These are phyloP conservation scores for Scheffersomyces ergatensis DNA, from an alignment of 805 yeast genomes.

Conservation along the genomic window DNA sequence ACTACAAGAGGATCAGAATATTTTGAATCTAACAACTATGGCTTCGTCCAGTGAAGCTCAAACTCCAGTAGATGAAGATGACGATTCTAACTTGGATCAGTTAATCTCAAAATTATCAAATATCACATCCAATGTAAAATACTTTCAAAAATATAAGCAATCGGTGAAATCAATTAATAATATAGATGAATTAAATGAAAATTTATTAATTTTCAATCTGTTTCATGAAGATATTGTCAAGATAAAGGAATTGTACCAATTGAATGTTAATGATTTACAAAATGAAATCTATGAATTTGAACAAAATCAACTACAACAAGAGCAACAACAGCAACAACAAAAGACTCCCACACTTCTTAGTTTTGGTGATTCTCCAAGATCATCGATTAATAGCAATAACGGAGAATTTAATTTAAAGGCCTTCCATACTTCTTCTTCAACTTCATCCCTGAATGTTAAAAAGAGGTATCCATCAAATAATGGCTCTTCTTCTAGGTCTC, in stretches of 20 bases:
- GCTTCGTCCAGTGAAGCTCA: no score
- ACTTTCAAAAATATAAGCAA: constrained; percentile 35
- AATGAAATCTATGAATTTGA: constrained; percentile 10
- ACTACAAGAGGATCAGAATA: constrained; percentile 13
- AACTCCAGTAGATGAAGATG: neutral
- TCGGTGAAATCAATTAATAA: constrained; percentile 22
- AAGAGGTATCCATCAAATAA: constrained; percentile 15
- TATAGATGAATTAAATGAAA: constrained; percentile 34
- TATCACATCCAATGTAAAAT: constrained; percentile 32
- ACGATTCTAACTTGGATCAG: constrained; percentile 16
- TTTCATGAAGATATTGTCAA: constrained; percentile 29
- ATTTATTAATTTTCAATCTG: constrained; percentile 33
- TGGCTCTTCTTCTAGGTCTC: constrained; percentile 17
- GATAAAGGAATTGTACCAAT: constrained; percentile 28
- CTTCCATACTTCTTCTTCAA: constrained; percentile 24
- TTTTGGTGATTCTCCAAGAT: constrained; percentile 6
- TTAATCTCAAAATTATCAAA: constrained; percentile 29
- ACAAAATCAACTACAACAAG: neutral
- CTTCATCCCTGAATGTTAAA: neutral
- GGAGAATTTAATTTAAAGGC: constrained; percentile 27
- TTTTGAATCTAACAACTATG: constrained; percentile 6
- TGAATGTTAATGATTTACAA: constrained; percentile 25
- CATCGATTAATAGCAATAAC: constrained; percentile 2
- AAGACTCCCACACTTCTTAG: neutral
- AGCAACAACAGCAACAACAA: no score